Conservation (phyloP, 1,284 basidiomycete genomes). For the Stereum hirsutum region DNA sequence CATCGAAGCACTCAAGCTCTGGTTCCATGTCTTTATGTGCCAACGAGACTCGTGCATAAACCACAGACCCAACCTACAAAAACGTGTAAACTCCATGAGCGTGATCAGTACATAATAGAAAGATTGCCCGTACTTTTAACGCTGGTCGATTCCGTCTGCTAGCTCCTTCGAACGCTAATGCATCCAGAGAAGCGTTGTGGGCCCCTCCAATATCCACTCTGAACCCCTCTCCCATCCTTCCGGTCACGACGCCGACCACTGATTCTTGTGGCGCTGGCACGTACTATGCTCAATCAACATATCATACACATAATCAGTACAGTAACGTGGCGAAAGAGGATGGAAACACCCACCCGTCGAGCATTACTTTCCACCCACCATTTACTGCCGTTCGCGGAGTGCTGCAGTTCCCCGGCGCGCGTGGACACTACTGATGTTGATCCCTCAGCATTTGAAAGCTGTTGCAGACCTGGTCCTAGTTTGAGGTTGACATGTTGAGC, state of each 20-base stretch:
- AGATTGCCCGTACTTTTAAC: conserved; percentile 47
- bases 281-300: conserved; percentile 50
- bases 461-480: conserved; percentile 67
- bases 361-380: conserved; percentile 82
- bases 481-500: conserved; percentile 71
- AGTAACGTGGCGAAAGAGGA: background rate
- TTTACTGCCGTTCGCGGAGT: conserved; percentile 59
- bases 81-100: background rate
- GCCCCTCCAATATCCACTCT: conserved; percentile 79
- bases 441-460: conserved; percentile 26
- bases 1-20: conserved; percentile 82
- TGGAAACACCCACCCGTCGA: conserved; percentile 43
- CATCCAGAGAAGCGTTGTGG: conserved; percentile 69
- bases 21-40: conserved; percentile 89
- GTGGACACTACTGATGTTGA: conserved; percentile 46
- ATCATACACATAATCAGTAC: no score
- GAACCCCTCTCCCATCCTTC: conserved; percentile 70
- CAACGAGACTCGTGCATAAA: conserved; percentile 78
- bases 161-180: conserved; percentile 79
- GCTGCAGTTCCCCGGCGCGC: conserved; percentile 55
- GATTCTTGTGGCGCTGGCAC: conserved; percentile 77
- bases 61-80: conserved; percentile 63
- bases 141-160: conserved; percentile 80
- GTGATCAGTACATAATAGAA: background rate
- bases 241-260: conserved; percentile 65